Evolutionary conservation across 768 basidiomycete genomes (phyloP), one percentile per base, ranked within the genome.

Genomic region (Boletus subcaerulescens): DNA sequence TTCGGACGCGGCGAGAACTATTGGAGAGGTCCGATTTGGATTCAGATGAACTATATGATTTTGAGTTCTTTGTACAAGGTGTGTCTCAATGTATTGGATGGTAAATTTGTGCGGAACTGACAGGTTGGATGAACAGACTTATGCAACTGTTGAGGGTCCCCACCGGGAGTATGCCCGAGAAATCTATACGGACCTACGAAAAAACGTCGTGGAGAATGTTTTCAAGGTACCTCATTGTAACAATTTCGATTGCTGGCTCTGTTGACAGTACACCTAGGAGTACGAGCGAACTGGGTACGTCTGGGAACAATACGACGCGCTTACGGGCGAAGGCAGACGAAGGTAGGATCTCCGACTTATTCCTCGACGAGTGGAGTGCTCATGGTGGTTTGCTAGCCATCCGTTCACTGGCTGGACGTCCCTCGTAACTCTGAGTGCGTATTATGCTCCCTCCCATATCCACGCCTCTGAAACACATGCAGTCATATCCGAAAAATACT

Each of bases 321-420:
- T 77, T 4, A 90, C 83, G 15, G 95, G 95, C 17, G 82, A 92
- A 67, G 95, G 95, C 2, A 79, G 79, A 67, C 73, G 95, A 75
- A 96, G 92, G 91, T 89, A 57, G n/a, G 77, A 62, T 45, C 38
- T 20, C 18, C 38, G 40, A 17, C n/a, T 26, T n/a, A 57, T 53
- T 38, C 35, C 41, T 44, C 48, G 18, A 7, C 46, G 48, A 33
- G 22, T 60, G 14, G 48, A 33, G 22, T 60, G 14, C 29, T 64
- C 35, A 58, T 44, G 20, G 20, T 45, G 48, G 17, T 40, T 26
- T 54, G 50, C 45, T 63, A 94, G 94, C 64, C 93, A 96, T 71
- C 94, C 95, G 0, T 98, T 98, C 75, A 97, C 95, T 12, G 95
- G 95, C 11, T 97, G 94, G 95, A 95, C 94, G 26, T 93, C 93